Base-by-base conservation (phyloP, 495 filamentous ascomycete species). In the Neurospora africana region DNA sequence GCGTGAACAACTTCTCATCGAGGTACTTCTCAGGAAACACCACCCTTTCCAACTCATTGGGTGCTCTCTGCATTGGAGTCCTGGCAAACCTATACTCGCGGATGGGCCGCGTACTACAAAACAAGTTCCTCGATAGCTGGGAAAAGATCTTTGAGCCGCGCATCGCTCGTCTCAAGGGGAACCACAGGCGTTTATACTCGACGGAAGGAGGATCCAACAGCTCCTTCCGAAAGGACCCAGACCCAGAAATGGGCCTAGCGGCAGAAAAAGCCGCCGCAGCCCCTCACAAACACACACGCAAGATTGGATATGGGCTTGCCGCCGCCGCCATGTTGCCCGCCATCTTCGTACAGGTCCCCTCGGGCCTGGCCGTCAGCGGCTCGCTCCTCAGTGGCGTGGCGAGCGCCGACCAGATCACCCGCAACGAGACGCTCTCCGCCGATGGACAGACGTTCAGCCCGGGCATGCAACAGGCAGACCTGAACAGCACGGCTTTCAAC, bases 331-430 rank as follows among this genome's bases (percentile, higher is more conserved):
- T 99, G 82, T 82, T 98, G 1, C 95, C 95, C 1, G 95, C 92
- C 5, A 97, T 99, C 73, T 97, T 97, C 76, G 95, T 99, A 6
- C 92, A 95, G 70, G 95, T 99, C 6, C 95, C 95, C 3, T 93
- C 91, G 17, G 95, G 94, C 5, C 85, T 99, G 15, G 93, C 95
- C 1, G 93, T 93, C 5, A 89, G 88, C 38, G 95, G 95, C 2
- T 92, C 90, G 11, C 81, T 98, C 72, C 84, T 99, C 17, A 89
- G 88, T n/a, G 95, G 95, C 9, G 85, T 99, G 44, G 89, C 88
- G n/a, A 90, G 88, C 17, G 95, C 93, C 2, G 89, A 97, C 76
- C 87, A 93, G 76, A 89, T 98, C 71, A 91, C 87, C 15, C 71
- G 76, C 67, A 87, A 85, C 70, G 85, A 80, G 74, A 80, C 78